Conservation (phyloP, 768 basidiomycete genomes). For the Suillus alpinus region DNA sequence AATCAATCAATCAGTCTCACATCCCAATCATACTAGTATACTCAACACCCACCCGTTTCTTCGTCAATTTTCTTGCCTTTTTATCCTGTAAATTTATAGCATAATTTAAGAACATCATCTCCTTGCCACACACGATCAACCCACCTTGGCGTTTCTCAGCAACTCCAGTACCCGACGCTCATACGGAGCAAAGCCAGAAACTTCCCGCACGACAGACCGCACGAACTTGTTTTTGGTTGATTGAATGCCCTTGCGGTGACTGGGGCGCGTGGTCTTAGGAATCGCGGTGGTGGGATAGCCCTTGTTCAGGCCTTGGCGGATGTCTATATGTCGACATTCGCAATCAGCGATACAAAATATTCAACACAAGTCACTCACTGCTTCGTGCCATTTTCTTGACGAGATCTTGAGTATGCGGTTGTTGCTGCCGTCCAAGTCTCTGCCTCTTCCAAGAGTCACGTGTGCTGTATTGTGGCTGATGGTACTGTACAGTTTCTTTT, state of each 20-base stretch:
- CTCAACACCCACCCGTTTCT: constrained; percentile 85
- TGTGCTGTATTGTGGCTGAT: constrained; percentile 49
- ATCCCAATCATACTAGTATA: neutral
- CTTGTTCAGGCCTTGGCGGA: constrained; percentile 81
- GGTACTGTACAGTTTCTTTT: constrained; percentile 55
- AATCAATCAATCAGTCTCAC: constrained; percentile 4
- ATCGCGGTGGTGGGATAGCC: constrained; percentile 89
- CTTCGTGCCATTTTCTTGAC: constrained; percentile 69
- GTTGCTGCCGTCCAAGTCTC: constrained; percentile 23
- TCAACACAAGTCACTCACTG: constrained; percentile 47
- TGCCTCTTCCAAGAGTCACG: constrained; percentile 18
- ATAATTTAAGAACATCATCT: constrained; percentile 1
- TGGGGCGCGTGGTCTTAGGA: constrained; percentile 70
- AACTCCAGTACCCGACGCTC: constrained; percentile 98
- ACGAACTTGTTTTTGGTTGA: constrained; percentile 93
- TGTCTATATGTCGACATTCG: constrained; percentile 46
- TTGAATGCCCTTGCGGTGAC: constrained; percentile 88
- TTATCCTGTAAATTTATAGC: constrained; percentile 66
- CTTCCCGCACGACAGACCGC: constrained; percentile 91
- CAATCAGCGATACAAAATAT: constrained; percentile 5
- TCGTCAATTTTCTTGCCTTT: constrained; percentile 98
- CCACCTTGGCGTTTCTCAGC: constrained; percentile 94
- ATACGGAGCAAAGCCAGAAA: constrained; percentile 96
- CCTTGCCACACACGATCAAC: constrained; percentile 21
- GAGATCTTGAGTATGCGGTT: constrained; percentile 48